Evolutionary conservation across 495 filamentous ascomycete genomes (phyloP), one percentile per base, ranked within the genome.

Genomic region (Paragyromitra xinjiangensis): DNA sequence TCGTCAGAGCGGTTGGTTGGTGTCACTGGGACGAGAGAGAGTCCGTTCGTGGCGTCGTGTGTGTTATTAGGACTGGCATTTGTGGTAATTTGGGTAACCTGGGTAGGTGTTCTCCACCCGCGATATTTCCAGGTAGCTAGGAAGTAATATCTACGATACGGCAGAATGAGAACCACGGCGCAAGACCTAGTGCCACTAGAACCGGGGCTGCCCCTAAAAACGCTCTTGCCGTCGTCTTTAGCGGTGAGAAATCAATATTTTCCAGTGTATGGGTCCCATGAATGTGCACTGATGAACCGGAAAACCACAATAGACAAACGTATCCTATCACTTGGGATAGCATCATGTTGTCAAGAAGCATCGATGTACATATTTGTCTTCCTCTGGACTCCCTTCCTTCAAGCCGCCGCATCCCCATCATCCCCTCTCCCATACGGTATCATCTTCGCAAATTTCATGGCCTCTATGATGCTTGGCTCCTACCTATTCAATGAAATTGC

Each of bases 291-390:
- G 1, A 62, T 8, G 7, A 34, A 70, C 29, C 22, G 6, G 19
- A 63, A 16, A 42, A 64, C 6, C 16, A 6, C 8, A 29, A 40
- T 16, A 75, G 73, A 75, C 16, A 56, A 69, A 24, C 66, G 73
- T 19, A 75, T 75, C 37, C 24, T 75, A 40, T 53, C 73, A 19
- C 65, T 89, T 16, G 84, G 82, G 5, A 78, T 88, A 29, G 84
- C 85, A 11, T 87, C 87, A 2, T 87, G 86, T 56, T 83, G 86
- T 77, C 88, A 89, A 77, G 87, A 90, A 73, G 87, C 87, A 7
- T 87, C 87, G 3, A 88, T 89, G 86, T 89, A 88, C 79, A 85
- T 89, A 16, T 89, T 88, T 69, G 86, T 89, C 44, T 89, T 89
- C 83, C 87, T 88, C 80, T 88, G 87, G 86, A 83, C 86, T 9